A percentile compares a stretch with the other conserved stretches of the same genome.
phyloP scores from a whole-genome alignment of 2,329 filamentous ascomycete genomes.

The Fusarium lateritium region DNA sequence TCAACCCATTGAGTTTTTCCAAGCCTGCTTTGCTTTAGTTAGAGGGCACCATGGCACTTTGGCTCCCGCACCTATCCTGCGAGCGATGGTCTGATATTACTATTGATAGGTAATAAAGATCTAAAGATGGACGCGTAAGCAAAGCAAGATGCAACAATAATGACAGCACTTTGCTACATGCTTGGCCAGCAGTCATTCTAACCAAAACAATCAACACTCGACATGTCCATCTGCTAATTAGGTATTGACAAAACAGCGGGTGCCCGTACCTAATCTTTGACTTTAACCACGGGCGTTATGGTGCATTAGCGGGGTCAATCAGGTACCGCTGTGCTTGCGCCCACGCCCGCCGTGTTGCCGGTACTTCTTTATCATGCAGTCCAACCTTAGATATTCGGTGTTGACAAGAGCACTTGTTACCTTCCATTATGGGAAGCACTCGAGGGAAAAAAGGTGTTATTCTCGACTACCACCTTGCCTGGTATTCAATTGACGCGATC shows the following conservation, averaged over 20 bases:
- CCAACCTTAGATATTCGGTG: too few relatives aligned
- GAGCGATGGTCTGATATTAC: constrained; percentile 12
- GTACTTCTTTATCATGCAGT: constrained; percentile 1
- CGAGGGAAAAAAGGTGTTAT: neutral
- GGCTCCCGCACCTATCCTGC: neutral
- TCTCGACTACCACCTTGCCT: neutral
- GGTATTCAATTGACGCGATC: neutral
- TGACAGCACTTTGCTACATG: constrained; percentile 28
- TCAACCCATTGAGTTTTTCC: constrained; percentile 28
- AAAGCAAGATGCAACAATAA: constrained; percentile 17
- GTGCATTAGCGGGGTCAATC: constrained; percentile 32
- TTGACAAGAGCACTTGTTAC: neutral
- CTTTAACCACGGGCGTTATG: constrained; percentile 25
- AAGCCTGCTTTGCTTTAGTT: neutral
- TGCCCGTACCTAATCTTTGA: constrained; percentile 12
- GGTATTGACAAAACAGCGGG: neutral
- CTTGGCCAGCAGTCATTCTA: constrained; percentile 29
- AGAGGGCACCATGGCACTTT: neutral
- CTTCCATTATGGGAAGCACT: constrained; percentile 5
- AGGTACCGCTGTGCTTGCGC: constrained; percentile 28
- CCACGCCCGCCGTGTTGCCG: constrained; percentile 13
- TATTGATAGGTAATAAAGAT: too few relatives aligned
- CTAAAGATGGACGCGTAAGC: constrained; percentile 24
- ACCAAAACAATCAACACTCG: constrained; percentile 26
- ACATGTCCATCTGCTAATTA: neutral